Conservation (phyloP, 441 rosid genomes). For the Erodium texanum region DNA sequence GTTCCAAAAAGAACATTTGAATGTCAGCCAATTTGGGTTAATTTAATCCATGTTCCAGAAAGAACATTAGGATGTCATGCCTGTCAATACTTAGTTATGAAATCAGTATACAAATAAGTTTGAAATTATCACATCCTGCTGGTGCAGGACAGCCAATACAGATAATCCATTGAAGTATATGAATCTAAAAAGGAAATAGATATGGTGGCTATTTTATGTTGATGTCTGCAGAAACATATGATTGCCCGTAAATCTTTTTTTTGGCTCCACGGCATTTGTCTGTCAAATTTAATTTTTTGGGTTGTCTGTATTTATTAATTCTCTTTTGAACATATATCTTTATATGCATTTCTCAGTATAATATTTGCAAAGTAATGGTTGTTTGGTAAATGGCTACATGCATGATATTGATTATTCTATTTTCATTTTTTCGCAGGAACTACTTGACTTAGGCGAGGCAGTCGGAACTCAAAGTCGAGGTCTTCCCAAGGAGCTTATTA, state of each 20-base stretch:
- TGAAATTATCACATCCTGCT: neutral
- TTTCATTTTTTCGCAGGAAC: slow-evolving; percentile 31
- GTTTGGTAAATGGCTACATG: neutral
- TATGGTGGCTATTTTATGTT: neutral
- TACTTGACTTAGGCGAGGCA: slow-evolving; percentile 60
- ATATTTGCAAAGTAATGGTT: neutral
- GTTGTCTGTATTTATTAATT: no score
- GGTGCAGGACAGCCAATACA: neutral
- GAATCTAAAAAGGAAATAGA: neutral
- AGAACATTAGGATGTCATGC: neutral
- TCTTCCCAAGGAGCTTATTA: slow-evolving; percentile 48
- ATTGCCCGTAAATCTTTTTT: neutral
- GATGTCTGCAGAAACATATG: neutral
- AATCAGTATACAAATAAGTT: neutral
- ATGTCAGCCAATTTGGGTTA: neutral
- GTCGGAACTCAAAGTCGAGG: slow-evolving; percentile 61
- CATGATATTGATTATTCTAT: neutral
- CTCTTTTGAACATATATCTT: no score
- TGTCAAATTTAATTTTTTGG: no score
- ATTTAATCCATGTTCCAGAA: neutral
- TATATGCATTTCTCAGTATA: neutral
- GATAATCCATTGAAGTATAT: neutral
- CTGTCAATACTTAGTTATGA: neutral
- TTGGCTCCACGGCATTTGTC: neutral
- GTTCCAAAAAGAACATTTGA: neutral